A percentile compares a stretch with the other conserved stretches of the same genome.
Evolutionary conservation across 1,139 yeast genomes (phyloP).

Genomic region (Blastobotrys raffinosifermentans): DNA sequence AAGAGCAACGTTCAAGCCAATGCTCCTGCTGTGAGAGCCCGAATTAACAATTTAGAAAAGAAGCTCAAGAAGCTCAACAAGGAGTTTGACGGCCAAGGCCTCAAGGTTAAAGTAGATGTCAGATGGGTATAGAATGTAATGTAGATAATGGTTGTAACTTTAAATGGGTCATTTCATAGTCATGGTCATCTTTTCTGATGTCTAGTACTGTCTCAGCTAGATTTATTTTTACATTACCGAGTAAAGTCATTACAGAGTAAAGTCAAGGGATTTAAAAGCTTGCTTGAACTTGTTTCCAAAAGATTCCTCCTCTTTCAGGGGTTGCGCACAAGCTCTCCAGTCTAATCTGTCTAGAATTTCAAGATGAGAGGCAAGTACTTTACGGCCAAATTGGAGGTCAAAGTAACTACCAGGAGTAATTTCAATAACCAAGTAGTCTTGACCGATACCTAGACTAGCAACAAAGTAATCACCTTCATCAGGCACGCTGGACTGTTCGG

Average conservation of each 20-base stretch:
- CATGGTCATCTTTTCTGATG: background rate
- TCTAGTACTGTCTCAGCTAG: background rate
- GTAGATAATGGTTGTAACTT: background rate
- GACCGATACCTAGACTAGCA: slow-evolving; percentile 12
- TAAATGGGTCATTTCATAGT: background rate
- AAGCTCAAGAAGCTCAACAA: slow-evolving; percentile 26
- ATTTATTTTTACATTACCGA: background rate
- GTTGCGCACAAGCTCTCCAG: slow-evolving; percentile 73
- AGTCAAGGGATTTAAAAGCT: slow-evolving; percentile 44
- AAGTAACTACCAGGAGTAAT: slow-evolving; percentile 26
- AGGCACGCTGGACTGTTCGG: slow-evolving; percentile 4
- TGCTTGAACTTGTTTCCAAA: slow-evolving; percentile 57
- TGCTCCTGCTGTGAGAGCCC: slow-evolving; percentile 26
- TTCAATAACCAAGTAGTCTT: slow-evolving; percentile 14
- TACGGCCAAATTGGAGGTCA: slow-evolving; percentile 75
- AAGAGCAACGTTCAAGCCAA: slow-evolving; percentile 22
- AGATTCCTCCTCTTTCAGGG: slow-evolving; percentile 47
- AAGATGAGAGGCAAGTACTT: slow-evolving; percentile 60
- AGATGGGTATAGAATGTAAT: slow-evolving; percentile 18
- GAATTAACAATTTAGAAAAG: slow-evolving; percentile 28
- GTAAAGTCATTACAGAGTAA: too few species aligned
- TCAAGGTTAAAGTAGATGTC: slow-evolving; percentile 22
- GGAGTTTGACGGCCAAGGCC: slow-evolving; percentile 23
- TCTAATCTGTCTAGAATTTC: slow-evolving; percentile 48
- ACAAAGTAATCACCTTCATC: slow-evolving; percentile 16